These are phyloP conservation scores for Alternaria gansuensis DNA, from an alignment of 2,329 filamentous ascomycete species.

Conservation along the genomic window DNA sequence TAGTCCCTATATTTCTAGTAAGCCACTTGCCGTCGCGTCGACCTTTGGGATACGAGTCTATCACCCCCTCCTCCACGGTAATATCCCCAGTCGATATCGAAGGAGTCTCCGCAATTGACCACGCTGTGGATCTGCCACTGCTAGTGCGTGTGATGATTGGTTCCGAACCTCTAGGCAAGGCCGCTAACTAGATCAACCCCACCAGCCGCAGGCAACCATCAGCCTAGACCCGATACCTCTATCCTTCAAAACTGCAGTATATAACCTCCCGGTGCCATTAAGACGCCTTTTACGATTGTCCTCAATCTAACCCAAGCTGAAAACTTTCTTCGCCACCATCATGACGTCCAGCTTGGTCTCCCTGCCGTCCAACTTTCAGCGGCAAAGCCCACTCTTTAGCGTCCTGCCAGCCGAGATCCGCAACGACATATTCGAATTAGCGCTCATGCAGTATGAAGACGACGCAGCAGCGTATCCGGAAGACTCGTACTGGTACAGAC, in stretches of 20 bases:
- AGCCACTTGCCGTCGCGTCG: not conserved
- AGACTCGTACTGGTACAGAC: conserved; percentile 22
- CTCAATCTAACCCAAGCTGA: not conserved
- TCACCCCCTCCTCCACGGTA: not conserved
- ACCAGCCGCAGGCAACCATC: conserved; percentile 1
- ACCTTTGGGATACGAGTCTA: not conserved
- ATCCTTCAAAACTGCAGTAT: not conserved
- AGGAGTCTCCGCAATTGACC: not conserved
- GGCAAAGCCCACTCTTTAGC: conserved; percentile 19
- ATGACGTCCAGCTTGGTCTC: conserved; percentile 9
- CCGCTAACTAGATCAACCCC: not conserved
- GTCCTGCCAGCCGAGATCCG: conserved; percentile 19
- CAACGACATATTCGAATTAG: conserved; percentile 17
- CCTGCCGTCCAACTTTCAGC: conserved; percentile 13
- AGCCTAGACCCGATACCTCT: not conserved
- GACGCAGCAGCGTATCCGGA: conserved; percentile 14
- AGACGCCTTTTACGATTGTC: not conserved
- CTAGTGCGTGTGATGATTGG: not conserved
- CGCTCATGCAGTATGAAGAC: conserved; percentile 21
- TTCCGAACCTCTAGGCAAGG: not conserved
- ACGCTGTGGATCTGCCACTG: not conserved
- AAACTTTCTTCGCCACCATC: not conserved
- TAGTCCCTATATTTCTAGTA: not conserved
- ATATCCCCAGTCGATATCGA: not conserved
- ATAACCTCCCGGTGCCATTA: not conserved